Evolutionary conservation across 1,284 basidiomycete species (phyloP).

Genomic region (Sanghuangporus baumii): DNA sequence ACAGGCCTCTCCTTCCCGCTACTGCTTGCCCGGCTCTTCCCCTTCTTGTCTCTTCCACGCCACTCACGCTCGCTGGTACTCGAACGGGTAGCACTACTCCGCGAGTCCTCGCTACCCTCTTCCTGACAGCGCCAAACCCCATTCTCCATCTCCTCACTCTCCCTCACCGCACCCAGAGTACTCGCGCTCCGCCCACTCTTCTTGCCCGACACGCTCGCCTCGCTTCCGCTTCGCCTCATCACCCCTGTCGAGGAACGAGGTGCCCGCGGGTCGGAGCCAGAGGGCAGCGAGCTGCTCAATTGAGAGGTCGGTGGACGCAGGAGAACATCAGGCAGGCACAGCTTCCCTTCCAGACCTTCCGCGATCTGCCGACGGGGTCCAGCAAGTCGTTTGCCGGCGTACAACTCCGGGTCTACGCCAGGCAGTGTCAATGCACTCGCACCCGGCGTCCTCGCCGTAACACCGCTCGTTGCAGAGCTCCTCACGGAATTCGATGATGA

Average conservation of each 20-base stretch:
- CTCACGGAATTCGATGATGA: not conserved
- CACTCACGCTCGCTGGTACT: not conserved
- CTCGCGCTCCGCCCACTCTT: slow-evolving; percentile 5
- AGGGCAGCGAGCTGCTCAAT: not conserved
- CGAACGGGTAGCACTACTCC: slow-evolving; percentile 4
- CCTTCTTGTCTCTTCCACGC: not conserved
- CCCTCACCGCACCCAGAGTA: slow-evolving; percentile 2
- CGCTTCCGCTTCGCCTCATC: slow-evolving; percentile 14
- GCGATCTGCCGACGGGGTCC: slow-evolving; percentile 6
- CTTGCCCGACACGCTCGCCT: slow-evolving; percentile 7
- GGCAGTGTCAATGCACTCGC: not conserved
- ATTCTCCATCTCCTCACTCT: not conserved
- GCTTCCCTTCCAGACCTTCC: slow-evolving; percentile 8
- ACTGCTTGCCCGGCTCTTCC: not conserved
- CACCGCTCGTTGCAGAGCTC: not conserved
- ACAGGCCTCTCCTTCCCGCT: not conserved
- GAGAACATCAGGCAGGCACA: slow-evolving; percentile 13
- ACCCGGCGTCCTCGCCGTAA: not conserved
- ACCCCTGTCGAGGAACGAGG: not conserved
- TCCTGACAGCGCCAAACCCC: not conserved
- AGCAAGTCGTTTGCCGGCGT: slow-evolving; percentile 7
- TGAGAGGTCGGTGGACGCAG: not conserved
- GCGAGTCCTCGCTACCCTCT: slow-evolving; percentile 8
- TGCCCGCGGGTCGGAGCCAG: not conserved
- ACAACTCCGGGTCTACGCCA: slow-evolving; percentile 11